These are phyloP conservation scores for Chytriomyces sp. DNA, from an alignment of 192 early-diverging fungal species.

Conservation along the genomic window DNA sequence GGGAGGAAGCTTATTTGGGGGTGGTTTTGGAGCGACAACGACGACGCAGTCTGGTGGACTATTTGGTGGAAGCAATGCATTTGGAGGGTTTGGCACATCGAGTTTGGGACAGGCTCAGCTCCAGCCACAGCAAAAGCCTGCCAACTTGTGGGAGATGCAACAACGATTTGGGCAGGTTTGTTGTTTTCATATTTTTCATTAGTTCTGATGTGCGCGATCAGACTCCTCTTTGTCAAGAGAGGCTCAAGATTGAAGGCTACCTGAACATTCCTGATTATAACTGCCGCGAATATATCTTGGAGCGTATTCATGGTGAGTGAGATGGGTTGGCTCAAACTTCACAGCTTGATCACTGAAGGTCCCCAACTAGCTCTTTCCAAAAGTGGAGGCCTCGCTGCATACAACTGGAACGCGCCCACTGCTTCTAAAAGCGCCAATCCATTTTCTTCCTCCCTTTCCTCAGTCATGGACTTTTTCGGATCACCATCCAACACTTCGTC, in stretches of 20 bases:
- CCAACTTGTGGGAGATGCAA: constrained; percentile 3
- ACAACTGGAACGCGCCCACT: constrained; percentile 39
- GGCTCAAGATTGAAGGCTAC: constrained; percentile 47
- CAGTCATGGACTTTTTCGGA: neutral
- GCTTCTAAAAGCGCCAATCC: neutral
- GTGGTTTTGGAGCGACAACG: no score
- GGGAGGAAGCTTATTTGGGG: no score
- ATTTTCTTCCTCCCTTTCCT: neutral
- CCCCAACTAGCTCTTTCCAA: constrained; percentile 35
- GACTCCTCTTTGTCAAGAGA: constrained; percentile 31
- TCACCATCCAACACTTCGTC: no score
- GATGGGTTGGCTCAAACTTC: no score
- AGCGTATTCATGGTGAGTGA: constrained; percentile 47
- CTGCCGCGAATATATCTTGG: constrained; percentile 39
- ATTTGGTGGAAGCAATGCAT: neutral
- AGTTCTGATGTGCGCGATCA: neutral
- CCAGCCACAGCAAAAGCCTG: neutral
- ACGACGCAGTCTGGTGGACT: neutral
- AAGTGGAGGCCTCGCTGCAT: constrained; percentile 43
- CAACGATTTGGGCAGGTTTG: neutral
- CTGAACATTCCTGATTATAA: constrained; percentile 37
- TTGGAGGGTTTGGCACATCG: neutral
- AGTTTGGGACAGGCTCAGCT: neutral
- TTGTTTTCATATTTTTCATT: neutral
- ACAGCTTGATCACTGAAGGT: constrained; percentile 6